Base-by-base conservation (phyloP, 257 asterid species). In the Nicotiana otophora region DNA sequence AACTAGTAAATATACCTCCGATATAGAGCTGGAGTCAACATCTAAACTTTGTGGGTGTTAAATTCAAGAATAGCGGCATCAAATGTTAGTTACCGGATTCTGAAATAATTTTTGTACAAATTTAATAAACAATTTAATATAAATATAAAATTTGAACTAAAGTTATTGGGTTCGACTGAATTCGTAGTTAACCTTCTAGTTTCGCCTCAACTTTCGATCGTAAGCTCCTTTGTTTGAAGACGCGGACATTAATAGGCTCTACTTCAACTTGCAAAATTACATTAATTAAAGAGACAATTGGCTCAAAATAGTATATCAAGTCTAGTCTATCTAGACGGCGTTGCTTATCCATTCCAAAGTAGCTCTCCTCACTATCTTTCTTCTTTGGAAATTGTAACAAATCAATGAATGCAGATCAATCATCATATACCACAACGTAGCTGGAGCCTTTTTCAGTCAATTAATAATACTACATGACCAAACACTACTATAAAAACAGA, bases 261-360 rank as follows among this genome's bases (percentile, higher is more conserved):
- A 62, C 7, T 10, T 26, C 66, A 20, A 61, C 66, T n/a, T 61
- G 31, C 10, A 61, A 10, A 10, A 17, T 7, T 9, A 33, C 51
- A 15, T 66, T 66, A 66, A 31, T 30, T 66, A 31, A 5, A 16
- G 48, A 31, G 26, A 33, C 10, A 16, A 67, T 19, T 36, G 31
- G 53, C 9, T 70, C n/a, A 70, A 7, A 17, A 34, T 33, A 36
- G 42, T 69, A n/a, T 5, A 39, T 55, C 4, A 9, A 70, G n/a
- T 10, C 2, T 5, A 42, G 78, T 36, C 78, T 70, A 70, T 70
- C 33, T 42, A 70, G 78, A 42, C 58, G 33, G 78, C 78, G n/a
- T 62, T 68, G 55, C 10, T n/a, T n/a, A 39, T 69, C 30, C 42
- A 69, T 39, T 69, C 57, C 10, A 69, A 69, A 69, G 33, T 69